phyloP scores from a whole-genome alignment of 176 grass and related monocot genomes.

The Saccharum spontaneum region DNA sequence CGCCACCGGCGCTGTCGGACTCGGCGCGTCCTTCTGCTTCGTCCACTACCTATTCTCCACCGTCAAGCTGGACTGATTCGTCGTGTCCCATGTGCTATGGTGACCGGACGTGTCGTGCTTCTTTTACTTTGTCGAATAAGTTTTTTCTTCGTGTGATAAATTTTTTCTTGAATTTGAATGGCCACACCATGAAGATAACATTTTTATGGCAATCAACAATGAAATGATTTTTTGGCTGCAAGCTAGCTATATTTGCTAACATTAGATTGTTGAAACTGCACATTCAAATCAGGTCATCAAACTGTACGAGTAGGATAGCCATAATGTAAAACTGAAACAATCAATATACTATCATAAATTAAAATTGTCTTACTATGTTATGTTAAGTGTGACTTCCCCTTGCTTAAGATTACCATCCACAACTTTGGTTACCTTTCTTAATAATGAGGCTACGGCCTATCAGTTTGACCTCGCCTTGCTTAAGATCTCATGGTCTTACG shows the following conservation, averaged over 20 bases:
- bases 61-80: conserved; percentile 61
- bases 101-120: neutral
- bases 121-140: neutral
- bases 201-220: neutral
- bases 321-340: too few species aligned
- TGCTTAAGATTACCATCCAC: neutral
- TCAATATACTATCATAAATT: too few species aligned
- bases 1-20: conserved; percentile 65
- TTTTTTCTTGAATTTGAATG: neutral
- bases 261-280: neutral
- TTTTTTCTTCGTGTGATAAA: neutral
- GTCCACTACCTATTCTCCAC: conserved; percentile 71
- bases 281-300: neutral
- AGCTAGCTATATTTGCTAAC: neutral
- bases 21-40: conserved; percentile 63
- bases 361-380: neutral
- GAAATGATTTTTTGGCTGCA: neutral
- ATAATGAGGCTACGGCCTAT: neutral
- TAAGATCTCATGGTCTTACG: conserved; percentile 1
- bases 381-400: neutral
- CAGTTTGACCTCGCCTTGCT: neutral
- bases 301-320: neutral
- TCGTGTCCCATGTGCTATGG: neutral
- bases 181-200: neutral
- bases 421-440: neutral